These are phyloP conservation scores for Dactylellina haptotyla DNA, from an alignment of 2,329 filamentous ascomycete genomes.

Conservation along the genomic window DNA sequence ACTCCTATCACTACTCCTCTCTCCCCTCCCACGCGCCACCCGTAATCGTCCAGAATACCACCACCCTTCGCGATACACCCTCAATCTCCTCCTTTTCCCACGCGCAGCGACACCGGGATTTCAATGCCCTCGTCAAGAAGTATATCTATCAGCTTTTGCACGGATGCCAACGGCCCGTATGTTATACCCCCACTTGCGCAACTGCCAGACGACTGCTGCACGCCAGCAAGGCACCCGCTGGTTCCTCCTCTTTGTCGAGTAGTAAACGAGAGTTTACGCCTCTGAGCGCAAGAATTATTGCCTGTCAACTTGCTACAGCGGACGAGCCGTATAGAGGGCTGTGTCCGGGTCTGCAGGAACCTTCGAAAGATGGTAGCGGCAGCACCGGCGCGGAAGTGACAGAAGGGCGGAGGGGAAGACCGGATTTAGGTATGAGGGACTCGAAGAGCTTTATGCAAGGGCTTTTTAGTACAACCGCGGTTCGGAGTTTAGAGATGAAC, in stretches of 20 bases:
- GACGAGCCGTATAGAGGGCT: slow-evolving; percentile 78
- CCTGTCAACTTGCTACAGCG: slow-evolving; percentile 80
- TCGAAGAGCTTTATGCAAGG: slow-evolving; percentile 72
- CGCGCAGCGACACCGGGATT: slow-evolving; percentile 28
- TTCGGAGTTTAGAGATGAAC: slow-evolving; percentile 77
- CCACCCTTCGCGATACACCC: slow-evolving; percentile 26
- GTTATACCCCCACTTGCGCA: slow-evolving; percentile 81
- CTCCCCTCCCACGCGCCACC: slow-evolving; percentile 44
- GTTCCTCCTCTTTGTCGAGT: slow-evolving; percentile 59
- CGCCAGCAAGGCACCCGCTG: slow-evolving; percentile 63
- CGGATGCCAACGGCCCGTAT: slow-evolving; percentile 76
- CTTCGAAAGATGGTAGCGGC: slow-evolving; percentile 37
- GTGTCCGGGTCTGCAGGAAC: slow-evolving; percentile 66
- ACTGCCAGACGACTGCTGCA: slow-evolving; percentile 76
- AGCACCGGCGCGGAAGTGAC: slow-evolving; percentile 17
- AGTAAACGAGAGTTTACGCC: slow-evolving; percentile 82
- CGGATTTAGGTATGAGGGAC: slow-evolving; percentile 64
- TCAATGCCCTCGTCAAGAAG: slow-evolving; percentile 63
- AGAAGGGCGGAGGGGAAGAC: slow-evolving; percentile 48
- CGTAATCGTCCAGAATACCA: slow-evolving; percentile 43
- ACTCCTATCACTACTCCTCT: slow-evolving; percentile 32
- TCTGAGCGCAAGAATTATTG: slow-evolving; percentile 82
- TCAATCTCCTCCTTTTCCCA: slow-evolving; percentile 37
- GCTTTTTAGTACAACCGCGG: slow-evolving; percentile 72
- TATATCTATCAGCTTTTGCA: slow-evolving; percentile 84